Conservation (phyloP, 768 basidiomycete species). For the Mycena venus region DNA sequence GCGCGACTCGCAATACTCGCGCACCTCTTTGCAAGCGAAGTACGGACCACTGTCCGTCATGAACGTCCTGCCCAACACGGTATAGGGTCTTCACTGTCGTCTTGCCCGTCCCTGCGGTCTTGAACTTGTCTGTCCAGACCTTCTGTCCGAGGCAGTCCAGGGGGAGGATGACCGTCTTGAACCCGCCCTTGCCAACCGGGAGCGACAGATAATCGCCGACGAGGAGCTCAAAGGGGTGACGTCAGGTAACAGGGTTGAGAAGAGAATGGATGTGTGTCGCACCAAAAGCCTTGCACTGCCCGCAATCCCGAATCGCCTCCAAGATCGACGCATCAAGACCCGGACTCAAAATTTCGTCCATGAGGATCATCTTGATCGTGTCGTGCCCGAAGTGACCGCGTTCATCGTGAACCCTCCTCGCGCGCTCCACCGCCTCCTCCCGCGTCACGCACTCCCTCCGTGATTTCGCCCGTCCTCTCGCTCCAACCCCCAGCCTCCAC, state of each 20-base stretch:
- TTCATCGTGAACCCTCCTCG: slow-evolving; percentile 11
- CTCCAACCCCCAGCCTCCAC: neutral
- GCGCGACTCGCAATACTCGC: no score
- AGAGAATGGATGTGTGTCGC: slow-evolving; percentile 36
- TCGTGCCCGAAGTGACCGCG: slow-evolving; percentile 40
- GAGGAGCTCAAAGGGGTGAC: slow-evolving; percentile 42
- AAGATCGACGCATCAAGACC: slow-evolving; percentile 32
- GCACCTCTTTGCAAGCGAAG: no score
- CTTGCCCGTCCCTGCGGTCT: no score
- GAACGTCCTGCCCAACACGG: slow-evolving; percentile 23
- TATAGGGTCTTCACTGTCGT: slow-evolving; percentile 18
- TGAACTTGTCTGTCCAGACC: no score
- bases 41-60: no score
- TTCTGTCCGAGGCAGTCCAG: slow-evolving; percentile 29
- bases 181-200: slow-evolving; percentile 37
- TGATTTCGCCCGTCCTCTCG: neutral
- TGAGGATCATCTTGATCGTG: slow-evolving; percentile 27
- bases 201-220: slow-evolving; percentile 42
- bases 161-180: slow-evolving; percentile 26
- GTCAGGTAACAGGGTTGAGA: slow-evolving; percentile 40
- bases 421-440: neutral
- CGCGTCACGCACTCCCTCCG: slow-evolving; percentile 11
- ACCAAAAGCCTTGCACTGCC: slow-evolving; percentile 43
- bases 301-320: no score
- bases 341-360: slow-evolving; percentile 31